These are phyloP conservation scores for Boeremia lycopersici DNA, from an alignment of 2,329 filamentous ascomycete genomes.

Conservation along the genomic window DNA sequence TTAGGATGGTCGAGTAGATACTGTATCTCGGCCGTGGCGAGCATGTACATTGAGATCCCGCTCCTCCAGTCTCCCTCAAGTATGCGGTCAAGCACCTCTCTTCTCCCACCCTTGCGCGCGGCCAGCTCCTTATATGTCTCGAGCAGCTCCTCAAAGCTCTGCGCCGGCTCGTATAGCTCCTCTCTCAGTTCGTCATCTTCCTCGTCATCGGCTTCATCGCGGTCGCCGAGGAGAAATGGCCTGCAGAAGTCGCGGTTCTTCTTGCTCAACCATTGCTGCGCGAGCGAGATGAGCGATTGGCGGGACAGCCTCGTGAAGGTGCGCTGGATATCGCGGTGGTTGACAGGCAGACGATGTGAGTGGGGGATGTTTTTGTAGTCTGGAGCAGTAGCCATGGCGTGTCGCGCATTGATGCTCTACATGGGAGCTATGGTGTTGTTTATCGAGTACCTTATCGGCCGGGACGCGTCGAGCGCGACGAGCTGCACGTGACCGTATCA, in stretches of 20 bases:
- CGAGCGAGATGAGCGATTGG: constrained; percentile 72
- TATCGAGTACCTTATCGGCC: constrained; percentile 31
- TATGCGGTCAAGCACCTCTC: constrained; percentile 62
- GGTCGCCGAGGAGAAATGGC: constrained; percentile 59
- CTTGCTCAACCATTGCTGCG: constrained; percentile 77
- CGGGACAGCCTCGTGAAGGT: constrained; percentile 73
- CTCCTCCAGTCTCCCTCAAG: constrained; percentile 63
- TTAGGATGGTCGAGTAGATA: constrained; percentile 60
- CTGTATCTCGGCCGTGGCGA: constrained; percentile 61
- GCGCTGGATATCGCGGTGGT: constrained; percentile 69
- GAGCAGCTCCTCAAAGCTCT: constrained; percentile 69
- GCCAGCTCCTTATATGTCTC: constrained; percentile 53
- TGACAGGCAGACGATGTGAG: constrained; percentile 69
- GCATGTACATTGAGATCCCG: constrained; percentile 60
- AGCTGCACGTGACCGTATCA: constrained; percentile 2
- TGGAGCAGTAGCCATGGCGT: constrained; percentile 64
- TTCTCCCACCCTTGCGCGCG: constrained; percentile 56
- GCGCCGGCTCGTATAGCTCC: constrained; percentile 72
- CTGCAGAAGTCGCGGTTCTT: constrained; percentile 64
- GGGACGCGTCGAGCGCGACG: constrained; percentile 13
- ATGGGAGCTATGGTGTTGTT: constrained; percentile 31
- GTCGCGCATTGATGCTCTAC: constrained; percentile 38
- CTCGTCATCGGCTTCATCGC: constrained; percentile 54
- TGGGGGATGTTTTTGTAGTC: constrained; percentile 75
- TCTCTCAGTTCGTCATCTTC: constrained; percentile 59